A percentile compares a stretch with the other conserved stretches of the same genome.
phyloP scores from a whole-genome alignment of 352 stramenopile genomes.

The Phytophthora uliginosa region DNA sequence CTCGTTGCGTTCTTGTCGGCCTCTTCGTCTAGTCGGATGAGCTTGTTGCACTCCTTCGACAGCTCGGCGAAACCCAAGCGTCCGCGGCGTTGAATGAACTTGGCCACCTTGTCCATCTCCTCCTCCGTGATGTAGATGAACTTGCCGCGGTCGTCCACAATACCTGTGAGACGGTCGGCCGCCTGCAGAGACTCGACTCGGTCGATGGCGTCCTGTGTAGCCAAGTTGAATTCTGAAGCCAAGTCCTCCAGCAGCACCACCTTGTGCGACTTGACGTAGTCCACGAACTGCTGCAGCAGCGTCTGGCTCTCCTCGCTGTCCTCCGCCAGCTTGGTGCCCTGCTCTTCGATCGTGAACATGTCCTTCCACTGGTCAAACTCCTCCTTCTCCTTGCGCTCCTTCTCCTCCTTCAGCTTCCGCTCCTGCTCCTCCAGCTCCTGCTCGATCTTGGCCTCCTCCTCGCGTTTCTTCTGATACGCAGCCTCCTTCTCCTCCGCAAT shows the following conservation, averaged over 20 bases:
- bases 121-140: slow-evolving; percentile 87
- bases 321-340: slow-evolving; percentile 60
- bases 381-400: slow-evolving; percentile 71
- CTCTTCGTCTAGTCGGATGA: slow-evolving; percentile 72
- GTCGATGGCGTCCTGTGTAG: slow-evolving; percentile 75
- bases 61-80: slow-evolving; percentile 72
- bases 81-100: slow-evolving; percentile 75
- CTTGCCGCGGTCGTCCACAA: slow-evolving; percentile 84
- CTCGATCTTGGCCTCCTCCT: slow-evolving; percentile 63
- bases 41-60: slow-evolving; percentile 83
- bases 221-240: slow-evolving; percentile 68
- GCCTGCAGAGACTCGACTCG: slow-evolving; percentile 67
- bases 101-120: slow-evolving; percentile 81
- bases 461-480: slow-evolving; percentile 67
- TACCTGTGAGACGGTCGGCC: slow-evolving; percentile 69
- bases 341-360: slow-evolving; percentile 78
- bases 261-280: slow-evolving; percentile 82
- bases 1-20: slow-evolving; percentile 44
- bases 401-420: slow-evolving; percentile 54
- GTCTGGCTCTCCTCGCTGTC: slow-evolving; percentile 72
- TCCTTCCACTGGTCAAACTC: slow-evolving; percentile 86
- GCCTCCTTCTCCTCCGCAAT: slow-evolving; percentile 68
- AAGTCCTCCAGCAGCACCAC: slow-evolving; percentile 84
- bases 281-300: slow-evolving; percentile 77
- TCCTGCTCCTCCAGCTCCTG: slow-evolving; percentile 57